Conservation (phyloP, 768 basidiomycete species). For the Sporobolomyces roseus region DNA sequence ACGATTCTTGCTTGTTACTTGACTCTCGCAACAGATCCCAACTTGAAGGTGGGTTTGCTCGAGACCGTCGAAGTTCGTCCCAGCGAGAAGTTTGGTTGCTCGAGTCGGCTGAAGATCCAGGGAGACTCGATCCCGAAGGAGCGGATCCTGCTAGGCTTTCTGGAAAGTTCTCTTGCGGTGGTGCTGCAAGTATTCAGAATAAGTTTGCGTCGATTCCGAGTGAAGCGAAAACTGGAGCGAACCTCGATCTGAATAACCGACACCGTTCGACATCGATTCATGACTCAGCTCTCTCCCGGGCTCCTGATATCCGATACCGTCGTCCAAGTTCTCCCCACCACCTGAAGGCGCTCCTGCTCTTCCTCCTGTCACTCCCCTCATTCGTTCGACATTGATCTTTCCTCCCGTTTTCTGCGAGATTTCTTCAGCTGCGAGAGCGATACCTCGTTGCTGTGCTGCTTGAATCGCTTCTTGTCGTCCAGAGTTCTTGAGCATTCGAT, state of each 20-base stretch:
- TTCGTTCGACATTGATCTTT: neutral
- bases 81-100: slow-evolving; percentile 2
- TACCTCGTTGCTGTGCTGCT: neutral
- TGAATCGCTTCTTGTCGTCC: slow-evolving; percentile 22
- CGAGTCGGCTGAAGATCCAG: neutral
- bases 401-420: slow-evolving; percentile 1
- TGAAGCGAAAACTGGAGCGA: neutral
- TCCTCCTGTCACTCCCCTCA: neutral
- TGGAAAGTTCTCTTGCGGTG: slow-evolving; percentile 30
- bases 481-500: slow-evolving; percentile 15
- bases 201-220: neutral
- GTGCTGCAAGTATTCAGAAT: neutral
- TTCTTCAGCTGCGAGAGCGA: slow-evolving; percentile 1
- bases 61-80: slow-evolving; percentile 26
- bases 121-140: neutral
- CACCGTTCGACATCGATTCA: neutral
- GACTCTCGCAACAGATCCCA: slow-evolving; percentile 29
- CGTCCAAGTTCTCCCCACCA: neutral
- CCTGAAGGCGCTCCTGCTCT: neutral
- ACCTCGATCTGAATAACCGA: slow-evolving; percentile 37
- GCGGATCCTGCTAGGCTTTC: slow-evolving; percentile 16
- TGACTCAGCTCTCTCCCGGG: slow-evolving; percentile 21
- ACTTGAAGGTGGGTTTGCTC: slow-evolving; percentile 15
- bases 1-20: neutral
- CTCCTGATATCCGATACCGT: slow-evolving; percentile 20